Evolutionary conservation across 2,329 filamentous ascomycete species (phyloP).

Genomic region (Penicillium occitanis): DNA sequence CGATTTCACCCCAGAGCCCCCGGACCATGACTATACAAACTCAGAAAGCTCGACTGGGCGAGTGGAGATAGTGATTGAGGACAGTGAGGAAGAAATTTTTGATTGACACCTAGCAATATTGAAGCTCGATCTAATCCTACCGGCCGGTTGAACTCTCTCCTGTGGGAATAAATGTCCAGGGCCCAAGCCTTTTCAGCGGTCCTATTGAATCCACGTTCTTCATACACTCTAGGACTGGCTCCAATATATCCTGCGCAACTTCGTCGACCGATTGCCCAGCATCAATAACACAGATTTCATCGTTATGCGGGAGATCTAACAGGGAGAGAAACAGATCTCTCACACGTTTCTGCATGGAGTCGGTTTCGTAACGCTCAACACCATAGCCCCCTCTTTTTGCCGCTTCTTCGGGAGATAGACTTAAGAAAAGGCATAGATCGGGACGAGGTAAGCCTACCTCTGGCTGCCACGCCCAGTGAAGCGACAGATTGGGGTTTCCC

Average conservation of each 20-base stretch:
- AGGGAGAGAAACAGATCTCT: conserved; percentile 67
- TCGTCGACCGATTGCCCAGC: conserved; percentile 54
- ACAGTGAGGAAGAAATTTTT: conserved; percentile 19
- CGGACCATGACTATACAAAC: conserved; percentile 18
- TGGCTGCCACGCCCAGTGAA: conserved; percentile 79
- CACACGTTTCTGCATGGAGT: conserved; percentile 77
- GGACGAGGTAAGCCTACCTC: conserved; percentile 85
- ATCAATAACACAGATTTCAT: conserved; percentile 57
- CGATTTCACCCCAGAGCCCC: conserved; percentile 32
- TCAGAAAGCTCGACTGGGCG: conserved; percentile 24
- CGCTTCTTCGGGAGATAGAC: conserved; percentile 72
- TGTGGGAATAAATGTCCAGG: conserved; percentile 29
- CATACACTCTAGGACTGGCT: conserved; percentile 32
- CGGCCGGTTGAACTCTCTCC: conserved; percentile 17
- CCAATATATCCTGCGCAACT: conserved; percentile 48
- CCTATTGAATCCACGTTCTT: conserved; percentile 35
- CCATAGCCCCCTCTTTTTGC: conserved; percentile 81
- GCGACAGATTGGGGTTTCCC: conserved; percentile 64
- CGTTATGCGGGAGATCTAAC: conserved; percentile 48
- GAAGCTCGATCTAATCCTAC: not conserved
- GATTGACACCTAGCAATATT: conserved; percentile 12
- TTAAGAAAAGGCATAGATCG: conserved; percentile 83
- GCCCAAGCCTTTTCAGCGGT: conserved; percentile 37
- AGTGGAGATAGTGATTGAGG: conserved; percentile 47
- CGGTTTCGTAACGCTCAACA: conserved; percentile 82